These are phyloP conservation scores for Aureobasidium sp. DNA, from an alignment of 2,329 filamentous ascomycete genomes.

Conservation along the genomic window DNA sequence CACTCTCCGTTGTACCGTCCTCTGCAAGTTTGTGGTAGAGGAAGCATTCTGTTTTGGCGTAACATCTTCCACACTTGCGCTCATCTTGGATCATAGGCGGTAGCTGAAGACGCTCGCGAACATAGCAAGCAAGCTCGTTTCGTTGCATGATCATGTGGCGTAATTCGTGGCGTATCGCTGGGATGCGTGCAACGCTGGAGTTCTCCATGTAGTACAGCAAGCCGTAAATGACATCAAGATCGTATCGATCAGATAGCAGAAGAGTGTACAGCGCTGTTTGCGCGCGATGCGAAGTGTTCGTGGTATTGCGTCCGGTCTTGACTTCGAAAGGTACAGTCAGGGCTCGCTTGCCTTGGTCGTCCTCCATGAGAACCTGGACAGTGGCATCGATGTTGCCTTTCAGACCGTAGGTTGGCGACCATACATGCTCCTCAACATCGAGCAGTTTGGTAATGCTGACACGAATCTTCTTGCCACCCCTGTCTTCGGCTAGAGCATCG, in stretches of 20 bases:
- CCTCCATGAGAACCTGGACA: constrained; percentile 74
- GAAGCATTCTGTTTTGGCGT: constrained; percentile 84
- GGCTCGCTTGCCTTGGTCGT: constrained; percentile 55
- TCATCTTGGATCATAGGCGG: constrained; percentile 80
- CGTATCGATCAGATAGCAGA: constrained; percentile 86
- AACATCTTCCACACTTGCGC: constrained; percentile 77
- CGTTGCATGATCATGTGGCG: constrained; percentile 95
- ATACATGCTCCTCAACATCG: constrained; percentile 95
- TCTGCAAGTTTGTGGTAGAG: constrained; percentile 89
- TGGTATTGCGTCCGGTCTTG: constrained; percentile 79
- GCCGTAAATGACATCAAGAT: constrained; percentile 82
- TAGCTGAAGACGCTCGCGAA: constrained; percentile 72
- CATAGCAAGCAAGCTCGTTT: constrained; percentile 78
- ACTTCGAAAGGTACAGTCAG: constrained; percentile 89
- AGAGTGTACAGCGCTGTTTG: constrained; percentile 94
- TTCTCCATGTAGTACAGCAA: constrained; percentile 93
- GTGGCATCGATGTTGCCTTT: constrained; percentile 98
- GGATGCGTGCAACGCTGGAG: constrained; percentile 76
- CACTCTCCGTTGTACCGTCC: constrained; percentile 69
- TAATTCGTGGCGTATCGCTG: constrained; percentile 76
- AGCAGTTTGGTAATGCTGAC: constrained; percentile 90
- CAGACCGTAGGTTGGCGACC: constrained; percentile 94
- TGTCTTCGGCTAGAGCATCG: constrained; percentile 68
- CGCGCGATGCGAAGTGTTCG: constrained; percentile 74
- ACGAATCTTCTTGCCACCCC: constrained; percentile 64